These are phyloP conservation scores for Rhodotorula diobovata DNA, from an alignment of 768 basidiomycete species.

Conservation along the genomic window DNA sequence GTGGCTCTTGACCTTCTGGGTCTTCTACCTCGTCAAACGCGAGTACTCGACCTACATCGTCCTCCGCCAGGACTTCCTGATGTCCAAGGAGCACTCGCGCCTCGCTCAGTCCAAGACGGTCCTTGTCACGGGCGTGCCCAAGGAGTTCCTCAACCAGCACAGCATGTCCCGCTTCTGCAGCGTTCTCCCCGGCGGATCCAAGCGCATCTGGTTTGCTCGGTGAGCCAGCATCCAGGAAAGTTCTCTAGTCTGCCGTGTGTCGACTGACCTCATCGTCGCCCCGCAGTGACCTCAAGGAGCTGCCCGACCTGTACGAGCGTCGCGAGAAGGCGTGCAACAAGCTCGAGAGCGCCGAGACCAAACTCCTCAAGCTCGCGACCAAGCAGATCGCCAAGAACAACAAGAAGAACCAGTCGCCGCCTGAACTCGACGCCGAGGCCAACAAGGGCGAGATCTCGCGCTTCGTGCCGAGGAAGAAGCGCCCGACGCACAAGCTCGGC, in stretches of 20 bases:
- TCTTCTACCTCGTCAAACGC: slow-evolving; percentile 69
- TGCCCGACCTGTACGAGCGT: slow-evolving; percentile 76
- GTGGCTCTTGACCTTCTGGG: slow-evolving; percentile 80
- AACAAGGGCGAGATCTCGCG: slow-evolving; percentile 53
- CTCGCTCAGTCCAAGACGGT: slow-evolving; percentile 84
- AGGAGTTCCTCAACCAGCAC: slow-evolving; percentile 65
- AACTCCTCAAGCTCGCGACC: slow-evolving; percentile 67
- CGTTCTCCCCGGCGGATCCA: slow-evolving; percentile 84
- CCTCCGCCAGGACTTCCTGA: slow-evolving; percentile 75
- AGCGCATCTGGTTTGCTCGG: slow-evolving; percentile 87
- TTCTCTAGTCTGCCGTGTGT: too few species aligned
- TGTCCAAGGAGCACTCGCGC: slow-evolving; percentile 65
- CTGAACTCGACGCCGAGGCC: slow-evolving; percentile 34
- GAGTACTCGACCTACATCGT: slow-evolving; percentile 78
- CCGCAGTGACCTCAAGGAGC: slow-evolving; percentile 69
- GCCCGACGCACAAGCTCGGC: slow-evolving; percentile 65
- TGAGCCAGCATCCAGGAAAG: slow-evolving; percentile 46
- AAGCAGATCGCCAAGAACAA: slow-evolving; percentile 57
- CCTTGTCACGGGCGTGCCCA: slow-evolving; percentile 82
- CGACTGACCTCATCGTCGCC: too few species aligned
- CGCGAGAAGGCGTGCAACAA: slow-evolving; percentile 67
- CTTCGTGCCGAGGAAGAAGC: slow-evolving; percentile 64
- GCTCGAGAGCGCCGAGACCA: slow-evolving; percentile 80
- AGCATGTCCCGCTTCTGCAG: slow-evolving; percentile 52
- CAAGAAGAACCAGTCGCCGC: slow-evolving; percentile 39